phyloP scores from a whole-genome alignment of 106 monocot species.

The Dioscorea alata region DNA sequence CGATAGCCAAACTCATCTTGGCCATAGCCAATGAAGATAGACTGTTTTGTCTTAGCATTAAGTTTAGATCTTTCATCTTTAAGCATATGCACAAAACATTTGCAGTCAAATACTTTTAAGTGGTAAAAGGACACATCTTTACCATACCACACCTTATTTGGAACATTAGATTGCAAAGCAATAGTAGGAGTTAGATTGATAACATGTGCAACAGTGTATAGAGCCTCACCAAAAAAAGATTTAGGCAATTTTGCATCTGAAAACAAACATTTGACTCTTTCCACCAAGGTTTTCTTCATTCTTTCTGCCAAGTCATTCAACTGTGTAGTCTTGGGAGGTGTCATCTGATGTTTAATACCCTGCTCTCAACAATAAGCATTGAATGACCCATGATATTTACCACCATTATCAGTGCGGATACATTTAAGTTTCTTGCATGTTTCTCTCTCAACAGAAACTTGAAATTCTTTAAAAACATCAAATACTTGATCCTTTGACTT shows the following conservation, averaged over 20 bases:
- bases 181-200: slow-evolving; percentile 3
- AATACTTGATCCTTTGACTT: slow-evolving; percentile 4
- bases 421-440: neutral
- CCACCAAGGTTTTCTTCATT: neutral
- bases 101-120: slow-evolving; percentile 3
- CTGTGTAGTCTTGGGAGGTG: neutral
- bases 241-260: slow-evolving; percentile 5
- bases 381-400: neutral
- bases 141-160: slow-evolving; percentile 4
- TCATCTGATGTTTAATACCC: slow-evolving; percentile 5
- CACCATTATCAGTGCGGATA: slow-evolving; percentile 8
- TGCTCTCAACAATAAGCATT: neutral
- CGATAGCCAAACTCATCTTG: slow-evolving; percentile 10
- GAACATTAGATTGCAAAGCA: slow-evolving; percentile 1
- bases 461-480: slow-evolving; percentile 5
- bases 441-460: slow-evolving; percentile 1
- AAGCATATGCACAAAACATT: slow-evolving; percentile 1
- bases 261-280: neutral
- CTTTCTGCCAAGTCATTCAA: neutral
- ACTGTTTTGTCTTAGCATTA: slow-evolving; percentile 1
- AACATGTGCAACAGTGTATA: slow-evolving; percentile 5
- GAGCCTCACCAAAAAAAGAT: slow-evolving; percentile 11
- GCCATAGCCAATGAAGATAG: slow-evolving; percentile 4
- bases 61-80: slow-evolving; percentile 12
- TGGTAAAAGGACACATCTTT: slow-evolving; percentile 5